phyloP scores from a whole-genome alignment of 768 basidiomycete species.

The Tylopilus rubrobrunneus region DNA sequence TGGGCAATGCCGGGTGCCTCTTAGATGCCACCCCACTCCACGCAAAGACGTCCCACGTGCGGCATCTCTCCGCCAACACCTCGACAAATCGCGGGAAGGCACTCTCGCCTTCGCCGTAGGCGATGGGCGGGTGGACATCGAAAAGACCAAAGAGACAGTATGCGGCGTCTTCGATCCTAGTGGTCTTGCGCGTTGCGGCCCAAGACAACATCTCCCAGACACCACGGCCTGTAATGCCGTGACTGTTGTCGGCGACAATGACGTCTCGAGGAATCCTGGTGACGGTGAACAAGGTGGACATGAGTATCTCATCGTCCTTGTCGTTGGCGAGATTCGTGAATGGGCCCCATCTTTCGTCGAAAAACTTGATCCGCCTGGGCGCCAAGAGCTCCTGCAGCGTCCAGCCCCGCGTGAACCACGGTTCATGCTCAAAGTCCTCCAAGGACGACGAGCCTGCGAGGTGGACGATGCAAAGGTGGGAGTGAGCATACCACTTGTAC shows the following conservation, averaged over 20 bases:
- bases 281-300: conserved; percentile 10
- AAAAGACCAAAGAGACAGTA: conserved; percentile 30
- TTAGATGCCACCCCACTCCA: conserved; percentile 22
- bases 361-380: conserved; percentile 26
- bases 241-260: conserved; percentile 19
- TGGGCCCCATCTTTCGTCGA: conserved; percentile 18
- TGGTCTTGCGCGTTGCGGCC: conserved; percentile 29
- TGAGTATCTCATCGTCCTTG: conserved; percentile 6
- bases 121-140: conserved; percentile 18
- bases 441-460: conserved; percentile 14
- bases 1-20: conserved; percentile 17
- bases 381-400: conserved; percentile 27
- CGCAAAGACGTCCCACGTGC: conserved; percentile 24
- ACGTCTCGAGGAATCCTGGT: conserved; percentile 18
- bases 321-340: conserved; percentile 16
- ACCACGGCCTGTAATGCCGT: conserved; percentile 10
- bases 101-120: conserved; percentile 30
- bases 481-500: conserved; percentile 31
- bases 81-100: conserved; percentile 28
- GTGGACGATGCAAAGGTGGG: conserved; percentile 28
- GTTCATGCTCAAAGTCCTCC: conserved; percentile 16
- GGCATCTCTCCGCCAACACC: conserved; percentile 9
- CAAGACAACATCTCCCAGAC: conserved; percentile 29
- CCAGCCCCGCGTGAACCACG: conserved; percentile 28
- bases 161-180: conserved; percentile 25